phyloP scores from a whole-genome alignment of 768 basidiomycete species.

The Lactifluus pinguis region DNA sequence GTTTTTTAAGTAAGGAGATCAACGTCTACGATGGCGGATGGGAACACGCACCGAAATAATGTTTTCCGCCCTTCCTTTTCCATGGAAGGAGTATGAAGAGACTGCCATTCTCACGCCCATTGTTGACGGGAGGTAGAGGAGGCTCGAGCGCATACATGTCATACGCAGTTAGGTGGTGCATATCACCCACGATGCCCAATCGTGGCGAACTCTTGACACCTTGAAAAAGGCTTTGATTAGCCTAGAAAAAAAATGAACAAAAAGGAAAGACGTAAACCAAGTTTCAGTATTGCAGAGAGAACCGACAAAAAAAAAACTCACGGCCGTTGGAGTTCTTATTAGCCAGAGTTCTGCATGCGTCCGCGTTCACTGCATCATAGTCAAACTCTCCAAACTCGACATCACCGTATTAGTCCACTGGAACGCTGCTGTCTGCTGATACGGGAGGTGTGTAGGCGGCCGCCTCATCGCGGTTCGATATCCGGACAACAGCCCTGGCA shows the following conservation, averaged over 20 bases:
- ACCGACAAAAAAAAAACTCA: neutral
- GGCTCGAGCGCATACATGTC: constrained; percentile 12
- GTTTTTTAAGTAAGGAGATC: no score
- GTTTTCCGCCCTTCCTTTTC: constrained; percentile 13
- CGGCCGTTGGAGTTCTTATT: constrained; percentile 8
- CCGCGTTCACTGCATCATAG: constrained; percentile 15
- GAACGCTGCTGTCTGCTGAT: neutral
- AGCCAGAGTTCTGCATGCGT: constrained; percentile 20
- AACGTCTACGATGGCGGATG: no score
- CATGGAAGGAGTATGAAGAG: constrained; percentile 16
- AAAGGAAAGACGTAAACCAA: neutral
- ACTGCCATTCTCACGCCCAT: neutral
- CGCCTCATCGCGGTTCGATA: neutral
- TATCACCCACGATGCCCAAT: constrained; percentile 8
- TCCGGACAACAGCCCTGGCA: no score
- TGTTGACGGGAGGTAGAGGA: neutral
- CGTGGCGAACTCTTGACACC: neutral
- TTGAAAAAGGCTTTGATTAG: constrained; percentile 2
- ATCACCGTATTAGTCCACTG: neutral
- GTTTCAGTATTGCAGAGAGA: neutral
- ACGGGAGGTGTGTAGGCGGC: neutral
- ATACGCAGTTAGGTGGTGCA: constrained; percentile 12
- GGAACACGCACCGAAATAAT: constrained; percentile 13
- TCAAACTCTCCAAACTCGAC: constrained; percentile 19
- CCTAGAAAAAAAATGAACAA: neutral